phyloP scores from a whole-genome alignment of 1,284 basidiomycete genomes.

The Pyrrhoderma noxium region DNA sequence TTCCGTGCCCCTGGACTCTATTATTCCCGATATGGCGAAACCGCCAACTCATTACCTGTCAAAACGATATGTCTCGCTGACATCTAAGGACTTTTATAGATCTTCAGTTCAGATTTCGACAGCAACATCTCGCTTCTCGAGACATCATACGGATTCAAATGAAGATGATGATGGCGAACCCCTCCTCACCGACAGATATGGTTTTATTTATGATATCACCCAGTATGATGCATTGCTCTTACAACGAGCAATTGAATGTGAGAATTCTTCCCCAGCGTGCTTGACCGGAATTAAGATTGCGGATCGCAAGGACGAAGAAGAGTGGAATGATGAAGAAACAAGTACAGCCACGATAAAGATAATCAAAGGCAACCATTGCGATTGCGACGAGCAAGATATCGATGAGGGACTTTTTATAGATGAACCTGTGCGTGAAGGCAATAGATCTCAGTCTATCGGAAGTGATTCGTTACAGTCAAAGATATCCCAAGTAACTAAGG shows the following conservation, averaged over 20 bases:
- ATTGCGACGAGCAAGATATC: slow-evolving; percentile 34
- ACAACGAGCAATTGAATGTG: slow-evolving; percentile 64
- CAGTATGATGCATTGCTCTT: slow-evolving; percentile 77
- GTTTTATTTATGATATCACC: slow-evolving; percentile 88
- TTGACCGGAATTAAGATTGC: slow-evolving; percentile 83
- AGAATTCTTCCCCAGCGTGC: slow-evolving; percentile 73
- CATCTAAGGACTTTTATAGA: slow-evolving; percentile 52
- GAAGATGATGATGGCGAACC: slow-evolving; percentile 54
- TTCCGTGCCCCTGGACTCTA: slow-evolving; percentile 85
- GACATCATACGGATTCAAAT: slow-evolving; percentile 28
- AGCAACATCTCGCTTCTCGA: slow-evolving; percentile 46
- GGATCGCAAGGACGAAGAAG: slow-evolving; percentile 68
- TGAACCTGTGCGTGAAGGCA: neutral
- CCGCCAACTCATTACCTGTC: slow-evolving; percentile 82
- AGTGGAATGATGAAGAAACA: slow-evolving; percentile 57
- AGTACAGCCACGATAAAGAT: slow-evolving; percentile 41
- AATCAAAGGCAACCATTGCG: slow-evolving; percentile 46
- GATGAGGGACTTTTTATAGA: neutral
- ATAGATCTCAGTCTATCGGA: slow-evolving; percentile 3
- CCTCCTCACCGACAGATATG: slow-evolving; percentile 86
- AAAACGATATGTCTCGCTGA: slow-evolving; percentile 62
- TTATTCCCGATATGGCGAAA: slow-evolving; percentile 77
- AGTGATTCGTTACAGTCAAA: slow-evolving; percentile 5
- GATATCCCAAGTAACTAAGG: slow-evolving; percentile 1
- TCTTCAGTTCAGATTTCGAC: slow-evolving; percentile 56